A percentile compares a stretch with the other conserved stretches of the same genome.
These are phyloP conservation scores for Parmelia sp. DNA, from an alignment of 495 filamentous ascomycete genomes.

Conservation along the genomic window DNA sequence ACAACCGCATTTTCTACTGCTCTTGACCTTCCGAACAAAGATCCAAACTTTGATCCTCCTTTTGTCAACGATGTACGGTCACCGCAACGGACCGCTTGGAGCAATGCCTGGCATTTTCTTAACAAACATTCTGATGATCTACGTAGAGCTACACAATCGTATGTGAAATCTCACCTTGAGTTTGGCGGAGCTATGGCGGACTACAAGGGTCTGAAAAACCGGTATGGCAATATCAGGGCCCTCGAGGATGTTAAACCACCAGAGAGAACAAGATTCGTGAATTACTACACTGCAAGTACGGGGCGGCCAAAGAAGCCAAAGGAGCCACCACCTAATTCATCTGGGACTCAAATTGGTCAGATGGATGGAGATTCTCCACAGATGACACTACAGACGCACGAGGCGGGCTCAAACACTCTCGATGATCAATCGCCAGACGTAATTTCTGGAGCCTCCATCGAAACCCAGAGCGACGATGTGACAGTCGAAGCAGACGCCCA, in stretches of 20 bases:
- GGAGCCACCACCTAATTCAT: slow-evolving; percentile 24
- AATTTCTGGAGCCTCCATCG: background rate
- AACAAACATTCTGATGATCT: slow-evolving; percentile 70
- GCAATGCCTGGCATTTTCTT: slow-evolving; percentile 67
- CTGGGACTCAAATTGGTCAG: slow-evolving; percentile 8
- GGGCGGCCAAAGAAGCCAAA: slow-evolving; percentile 51
- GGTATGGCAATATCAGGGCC: slow-evolving; percentile 59
- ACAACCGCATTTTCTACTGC: background rate
- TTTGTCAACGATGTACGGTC: slow-evolving; percentile 67
- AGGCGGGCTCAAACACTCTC: background rate
- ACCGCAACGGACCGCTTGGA: slow-evolving; percentile 57
- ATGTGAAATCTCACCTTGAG: slow-evolving; percentile 73
- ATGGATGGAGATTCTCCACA: background rate
- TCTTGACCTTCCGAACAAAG: slow-evolving; percentile 27
- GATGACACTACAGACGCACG: background rate
- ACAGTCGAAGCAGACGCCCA: background rate
- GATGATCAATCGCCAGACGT: background rate
- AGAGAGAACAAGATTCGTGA: slow-evolving; percentile 63
- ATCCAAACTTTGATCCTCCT: slow-evolving; percentile 65
- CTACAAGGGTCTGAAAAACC: slow-evolving; percentile 57
- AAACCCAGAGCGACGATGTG: background rate
- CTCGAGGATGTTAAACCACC: slow-evolving; percentile 61
- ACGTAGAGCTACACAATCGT: slow-evolving; percentile 59
- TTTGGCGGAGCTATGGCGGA: slow-evolving; percentile 79
- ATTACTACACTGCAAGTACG: slow-evolving; percentile 84